Conservation (phyloP, 768 basidiomycete species). For the Tricholoma terreum region DNA sequence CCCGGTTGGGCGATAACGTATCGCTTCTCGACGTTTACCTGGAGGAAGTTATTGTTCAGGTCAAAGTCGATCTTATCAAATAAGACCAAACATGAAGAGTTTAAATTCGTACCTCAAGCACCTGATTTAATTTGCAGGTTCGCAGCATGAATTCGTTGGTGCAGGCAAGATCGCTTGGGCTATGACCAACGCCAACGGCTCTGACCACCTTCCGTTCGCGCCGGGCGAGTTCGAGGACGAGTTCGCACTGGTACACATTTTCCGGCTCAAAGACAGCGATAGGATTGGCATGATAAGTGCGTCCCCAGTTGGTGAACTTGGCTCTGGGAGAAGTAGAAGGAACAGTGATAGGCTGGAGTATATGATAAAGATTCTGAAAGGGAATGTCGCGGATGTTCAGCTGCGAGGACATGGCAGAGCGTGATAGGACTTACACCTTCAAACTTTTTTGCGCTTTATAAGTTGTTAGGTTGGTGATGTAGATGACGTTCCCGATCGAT, state of each 20-base stretch:
- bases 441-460: constrained; percentile 37
- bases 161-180: constrained; percentile 91
- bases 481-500: constrained; percentile 27
- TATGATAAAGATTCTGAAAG: constrained; percentile 45
- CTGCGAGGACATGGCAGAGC: constrained; percentile 34
- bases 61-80: constrained; percentile 13
- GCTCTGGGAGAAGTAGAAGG: constrained; percentile 36
- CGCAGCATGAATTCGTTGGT: constrained; percentile 84
- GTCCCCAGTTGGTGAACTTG: constrained; percentile 84
- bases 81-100: constrained; percentile 17
- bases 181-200: constrained; percentile 88
- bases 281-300: constrained; percentile 70
- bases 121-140: constrained; percentile 65
- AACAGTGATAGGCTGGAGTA: constrained; percentile 55
- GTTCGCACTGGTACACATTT: constrained; percentile 62
- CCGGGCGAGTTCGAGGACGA: constrained; percentile 78
- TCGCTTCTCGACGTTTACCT: constrained; percentile 70
- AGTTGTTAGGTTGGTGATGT: constrained; percentile 20
- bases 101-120: constrained; percentile 67
- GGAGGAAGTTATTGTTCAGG: constrained; percentile 13
- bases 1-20: constrained; percentile 76
- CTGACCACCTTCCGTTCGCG: constrained; percentile 70
- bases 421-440: constrained; percentile 22
- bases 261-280: constrained; percentile 74
- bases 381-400: constrained; percentile 37